Base-by-base conservation (phyloP, 164 flowering plant genomes). In the Chimonanthus praecox region DNA sequence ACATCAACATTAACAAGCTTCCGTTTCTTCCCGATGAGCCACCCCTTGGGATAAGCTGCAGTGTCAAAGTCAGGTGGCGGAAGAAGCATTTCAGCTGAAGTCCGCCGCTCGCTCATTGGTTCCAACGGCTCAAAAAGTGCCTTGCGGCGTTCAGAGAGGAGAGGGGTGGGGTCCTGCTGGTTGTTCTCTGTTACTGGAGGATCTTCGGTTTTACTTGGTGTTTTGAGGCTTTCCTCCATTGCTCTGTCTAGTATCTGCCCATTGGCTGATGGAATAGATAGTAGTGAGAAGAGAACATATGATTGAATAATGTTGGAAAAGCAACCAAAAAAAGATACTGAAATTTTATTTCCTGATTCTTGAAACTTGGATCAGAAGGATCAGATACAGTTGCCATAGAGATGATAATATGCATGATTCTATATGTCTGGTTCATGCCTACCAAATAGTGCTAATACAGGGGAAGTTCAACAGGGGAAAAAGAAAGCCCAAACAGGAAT, bases 1-100 rank as follows among this genome's bases (percentile, higher is more conserved):
- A 94, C 97, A 77, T 94, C 97, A n/a, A 91, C 97, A 79, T 94
- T 94, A 4, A 94, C 98, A 7, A 94, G 89, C 87, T 94, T 94
- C 44, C 98, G 85, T 82, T 88, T 94, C 92, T 94, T 94, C 8
- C 98, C 97, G n/a, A 90, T 78, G 75, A 94, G 77, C 97, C 98
- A 94, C 21, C 97, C 97, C 67, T 73, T 77, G 0, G 98, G 98
- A 71, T 94, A 92, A 74, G 70, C 78, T 45, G 98, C 83, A 3
- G 89, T 9, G n/a, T 94, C 98, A 54, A 94, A 94, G 75, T 94
- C 98, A 1, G 97, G 98, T 7, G 98, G 98, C 5, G 97, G 98
- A 10, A 92, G 89, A 70, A 94, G 73, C 44, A 84, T 73, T 71
- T 92, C 98, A 21, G 87, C 85, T 3, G 88, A 86, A 4, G 84